phyloP scores from a whole-genome alignment of 2,329 filamentous ascomycete genomes.

The Grosmannia penicillata region DNA sequence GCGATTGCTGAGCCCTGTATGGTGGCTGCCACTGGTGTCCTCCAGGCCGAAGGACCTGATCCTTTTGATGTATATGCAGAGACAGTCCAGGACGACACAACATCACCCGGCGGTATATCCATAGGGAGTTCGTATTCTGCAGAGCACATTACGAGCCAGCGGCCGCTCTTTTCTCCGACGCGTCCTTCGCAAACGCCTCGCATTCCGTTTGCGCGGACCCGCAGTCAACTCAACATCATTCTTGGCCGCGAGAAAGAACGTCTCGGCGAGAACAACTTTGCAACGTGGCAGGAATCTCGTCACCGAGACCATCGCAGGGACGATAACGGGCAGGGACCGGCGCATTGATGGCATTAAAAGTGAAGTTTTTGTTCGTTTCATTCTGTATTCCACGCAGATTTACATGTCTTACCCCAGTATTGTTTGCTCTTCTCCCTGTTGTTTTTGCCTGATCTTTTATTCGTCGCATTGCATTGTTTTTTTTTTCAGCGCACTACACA shows the following conservation, averaged over 20 bases:
- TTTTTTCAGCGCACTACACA: neutral
- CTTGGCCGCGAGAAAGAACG: conserved; percentile 36
- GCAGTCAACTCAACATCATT: conserved; percentile 43
- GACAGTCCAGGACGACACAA: conserved; percentile 2
- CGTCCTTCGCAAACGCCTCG: conserved; percentile 28
- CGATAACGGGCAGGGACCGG: neutral
- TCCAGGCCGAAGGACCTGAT: conserved; percentile 8
- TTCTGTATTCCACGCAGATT: too few species aligned
- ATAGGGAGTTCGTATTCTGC: neutral
- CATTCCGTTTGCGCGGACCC: conserved; percentile 40
- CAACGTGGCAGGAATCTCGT: conserved; percentile 5
- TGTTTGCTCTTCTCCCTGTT: too few species aligned
- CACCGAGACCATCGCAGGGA: neutral
- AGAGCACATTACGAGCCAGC: conserved; percentile 17
- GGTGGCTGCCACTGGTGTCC: conserved; percentile 4
- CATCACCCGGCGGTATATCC: too few species aligned
- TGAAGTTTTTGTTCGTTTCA: neutral
- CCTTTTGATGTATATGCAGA: conserved; percentile 6
- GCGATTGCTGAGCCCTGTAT: conserved; percentile 5
- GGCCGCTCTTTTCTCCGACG: conserved; percentile 30
- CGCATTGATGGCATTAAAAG: neutral
- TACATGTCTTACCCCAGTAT: too few species aligned
- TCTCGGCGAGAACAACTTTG: conserved; percentile 17
- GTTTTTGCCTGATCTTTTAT: too few species aligned
- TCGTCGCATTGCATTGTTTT: neutral